A percentile compares a stretch with the other conserved stretches of the same genome.
Conservation (phyloP, 139 green algal genomes). For the Chara braunii region DNA sequence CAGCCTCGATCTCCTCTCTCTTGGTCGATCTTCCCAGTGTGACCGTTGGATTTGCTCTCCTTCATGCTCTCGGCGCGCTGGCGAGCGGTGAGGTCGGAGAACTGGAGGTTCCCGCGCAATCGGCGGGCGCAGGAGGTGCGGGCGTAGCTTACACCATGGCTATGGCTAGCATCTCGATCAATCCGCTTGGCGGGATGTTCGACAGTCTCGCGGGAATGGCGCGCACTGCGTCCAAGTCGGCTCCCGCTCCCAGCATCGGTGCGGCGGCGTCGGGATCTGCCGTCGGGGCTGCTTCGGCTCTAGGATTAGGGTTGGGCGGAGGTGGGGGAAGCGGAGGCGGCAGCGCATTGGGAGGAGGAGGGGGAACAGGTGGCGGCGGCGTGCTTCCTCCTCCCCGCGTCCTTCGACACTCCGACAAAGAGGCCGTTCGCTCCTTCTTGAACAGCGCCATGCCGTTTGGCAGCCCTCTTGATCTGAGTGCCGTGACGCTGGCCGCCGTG, state of each 20-base stretch:
- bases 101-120: neutral
- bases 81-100: neutral
- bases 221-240: too few relatives aligned
- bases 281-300: too few relatives aligned
- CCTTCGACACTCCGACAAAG: neutral
- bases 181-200: neutral
- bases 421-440: neutral
- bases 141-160: neutral
- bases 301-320: neutral
- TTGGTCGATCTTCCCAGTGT: neutral
- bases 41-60: neutral
- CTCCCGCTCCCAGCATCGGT: too few relatives aligned
- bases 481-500: neutral
- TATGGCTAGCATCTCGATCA: neutral
- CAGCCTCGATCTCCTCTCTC: neutral
- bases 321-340: neutral
- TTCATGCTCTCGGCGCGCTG: neutral
- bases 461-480: constrained; percentile 8
- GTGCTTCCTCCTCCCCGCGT: too few relatives aligned
- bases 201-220: constrained; percentile 2
- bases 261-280: too few relatives aligned
- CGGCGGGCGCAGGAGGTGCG: neutral
- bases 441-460: constrained; percentile 8
- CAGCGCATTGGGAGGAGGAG: neutral
- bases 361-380: too few relatives aligned